Evolutionary conservation across 2,329 filamentous ascomycete species (phyloP).

Genomic region (Pseudogymnoascus sp.): DNA sequence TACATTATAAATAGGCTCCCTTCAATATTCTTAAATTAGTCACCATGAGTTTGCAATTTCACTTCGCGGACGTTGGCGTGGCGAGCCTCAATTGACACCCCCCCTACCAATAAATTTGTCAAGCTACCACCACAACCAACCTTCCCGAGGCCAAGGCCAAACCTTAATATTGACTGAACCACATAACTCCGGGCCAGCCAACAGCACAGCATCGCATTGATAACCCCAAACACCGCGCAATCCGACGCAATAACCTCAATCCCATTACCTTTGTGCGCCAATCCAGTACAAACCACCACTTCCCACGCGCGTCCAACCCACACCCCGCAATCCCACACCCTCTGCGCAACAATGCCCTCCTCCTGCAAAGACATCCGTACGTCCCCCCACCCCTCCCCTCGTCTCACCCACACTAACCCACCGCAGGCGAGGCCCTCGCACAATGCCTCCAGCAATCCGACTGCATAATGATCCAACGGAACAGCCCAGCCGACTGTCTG

Average conservation of each 20-base stretch:
- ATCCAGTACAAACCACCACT: not conserved
- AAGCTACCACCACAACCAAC: not conserved
- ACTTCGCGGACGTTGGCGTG: not conserved
- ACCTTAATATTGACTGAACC: constrained; percentile 2
- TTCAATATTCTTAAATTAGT: not conserved
- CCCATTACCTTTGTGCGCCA: not conserved
- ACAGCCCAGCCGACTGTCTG: constrained; percentile 81
- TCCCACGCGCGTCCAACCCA: not conserved
- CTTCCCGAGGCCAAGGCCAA: not conserved
- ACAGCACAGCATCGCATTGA: constrained; percentile 3
- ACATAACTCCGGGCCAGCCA: not conserved
- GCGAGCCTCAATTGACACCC: not conserved
- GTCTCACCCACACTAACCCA: not conserved
- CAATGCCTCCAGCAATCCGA: constrained; percentile 93
- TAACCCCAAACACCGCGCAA: not conserved
- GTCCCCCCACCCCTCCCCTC: constrained; percentile 9
- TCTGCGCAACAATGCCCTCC: constrained; percentile 62
- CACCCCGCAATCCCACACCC: not conserved
- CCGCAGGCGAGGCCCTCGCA: constrained; percentile 79
- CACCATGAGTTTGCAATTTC: not conserved
- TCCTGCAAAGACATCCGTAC: constrained; percentile 95
- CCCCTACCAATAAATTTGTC: not conserved
- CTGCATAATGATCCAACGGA: constrained; percentile 87
- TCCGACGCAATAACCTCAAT: not conserved
- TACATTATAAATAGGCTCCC: not conserved